Conservation (phyloP, 768 basidiomycete genomes). For the Chalciporus piperatus region DNA sequence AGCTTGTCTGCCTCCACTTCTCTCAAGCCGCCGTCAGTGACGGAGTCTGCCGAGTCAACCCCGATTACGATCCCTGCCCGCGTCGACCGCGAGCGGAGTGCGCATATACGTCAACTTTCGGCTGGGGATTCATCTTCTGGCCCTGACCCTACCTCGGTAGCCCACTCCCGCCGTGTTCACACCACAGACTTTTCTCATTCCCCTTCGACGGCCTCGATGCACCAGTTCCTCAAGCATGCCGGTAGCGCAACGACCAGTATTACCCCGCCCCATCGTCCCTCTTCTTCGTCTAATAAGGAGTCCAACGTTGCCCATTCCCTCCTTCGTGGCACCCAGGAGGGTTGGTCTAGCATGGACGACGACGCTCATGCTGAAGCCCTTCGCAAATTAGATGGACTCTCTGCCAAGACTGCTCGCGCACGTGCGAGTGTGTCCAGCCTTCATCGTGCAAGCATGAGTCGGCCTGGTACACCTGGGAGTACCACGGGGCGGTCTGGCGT, state of each 20-base stretch:
- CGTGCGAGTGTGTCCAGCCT: slow-evolving; percentile 76
- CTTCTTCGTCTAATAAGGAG: slow-evolving; percentile 40
- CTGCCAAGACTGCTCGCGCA: slow-evolving; percentile 70
- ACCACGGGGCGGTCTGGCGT: slow-evolving; percentile 45
- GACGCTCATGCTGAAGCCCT: slow-evolving; percentile 88
- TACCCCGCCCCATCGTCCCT: slow-evolving; percentile 32
- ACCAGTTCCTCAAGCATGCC: slow-evolving; percentile 70
- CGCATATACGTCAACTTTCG: slow-evolving; percentile 66
- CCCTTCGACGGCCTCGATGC: slow-evolving; percentile 86
- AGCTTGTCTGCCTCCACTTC: slow-evolving; percentile 41
- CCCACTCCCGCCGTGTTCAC: slow-evolving; percentile 56
- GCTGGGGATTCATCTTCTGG: slow-evolving; percentile 66
- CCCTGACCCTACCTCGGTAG: slow-evolving; percentile 42
- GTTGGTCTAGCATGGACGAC: slow-evolving; percentile 86
- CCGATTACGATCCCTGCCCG: slow-evolving; percentile 24
- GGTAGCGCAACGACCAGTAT: slow-evolving; percentile 39
- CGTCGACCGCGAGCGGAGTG: slow-evolving; percentile 32
- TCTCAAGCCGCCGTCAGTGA: slow-evolving; percentile 26
- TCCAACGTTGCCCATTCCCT: slow-evolving; percentile 78
- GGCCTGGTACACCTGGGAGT: slow-evolving; percentile 71
- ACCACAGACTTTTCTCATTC: slow-evolving; percentile 86
- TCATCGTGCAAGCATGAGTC: slow-evolving; percentile 62
- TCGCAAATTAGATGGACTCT: slow-evolving; percentile 87
- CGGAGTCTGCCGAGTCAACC: slow-evolving; percentile 15
- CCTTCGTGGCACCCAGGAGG: slow-evolving; percentile 83